phyloP scores from a whole-genome alignment of 805 yeast genomes.

The Naumovozyma dairenensis region DNA sequence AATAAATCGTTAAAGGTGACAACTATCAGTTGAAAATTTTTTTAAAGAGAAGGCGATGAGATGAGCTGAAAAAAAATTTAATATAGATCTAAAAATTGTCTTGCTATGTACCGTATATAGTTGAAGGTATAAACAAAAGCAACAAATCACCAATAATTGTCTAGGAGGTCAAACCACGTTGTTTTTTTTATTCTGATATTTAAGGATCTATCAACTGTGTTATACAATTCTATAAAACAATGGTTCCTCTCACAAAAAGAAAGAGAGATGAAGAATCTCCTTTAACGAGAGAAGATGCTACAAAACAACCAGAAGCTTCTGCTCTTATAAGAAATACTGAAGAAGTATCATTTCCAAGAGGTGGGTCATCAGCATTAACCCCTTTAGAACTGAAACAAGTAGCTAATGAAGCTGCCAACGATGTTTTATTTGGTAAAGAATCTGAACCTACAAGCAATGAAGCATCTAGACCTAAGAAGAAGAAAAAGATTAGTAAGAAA shows the following conservation, averaged over 20 bases:
- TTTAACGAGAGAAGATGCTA: constrained; percentile 32
- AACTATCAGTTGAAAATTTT: constrained; percentile 4
- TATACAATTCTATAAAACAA: constrained; percentile 1
- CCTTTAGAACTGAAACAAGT: constrained; percentile 89
- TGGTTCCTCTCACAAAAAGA: constrained; percentile 33
- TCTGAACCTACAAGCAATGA: constrained; percentile 8
- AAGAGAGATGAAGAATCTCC: constrained; percentile 41
- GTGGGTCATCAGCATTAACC: constrained; percentile 79
- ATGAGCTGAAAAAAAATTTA: too few relatives aligned
- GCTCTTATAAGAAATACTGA: constrained; percentile 30
- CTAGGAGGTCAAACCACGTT: too few relatives aligned
- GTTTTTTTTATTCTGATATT: too few relatives aligned
- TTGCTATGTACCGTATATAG: too few relatives aligned
- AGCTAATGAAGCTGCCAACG: constrained; percentile 83
- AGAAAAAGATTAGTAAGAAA: constrained; percentile 15
- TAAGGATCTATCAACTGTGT: too few relatives aligned
- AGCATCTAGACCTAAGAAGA: constrained; percentile 23
- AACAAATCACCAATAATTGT: too few relatives aligned
- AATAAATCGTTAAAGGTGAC: too few relatives aligned
- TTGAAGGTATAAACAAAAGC: too few relatives aligned
- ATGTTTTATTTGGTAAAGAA: constrained; percentile 56
- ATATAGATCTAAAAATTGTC: too few relatives aligned
- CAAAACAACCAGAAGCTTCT: constrained; percentile 30
- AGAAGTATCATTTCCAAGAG: constrained; percentile 73
- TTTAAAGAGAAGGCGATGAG: constrained; percentile 4